Evolutionary conservation across 108 stramenopile genomes (phyloP), one percentile per base, ranked within the genome.

Genomic region (Phaeodactylum tricornutum): DNA sequence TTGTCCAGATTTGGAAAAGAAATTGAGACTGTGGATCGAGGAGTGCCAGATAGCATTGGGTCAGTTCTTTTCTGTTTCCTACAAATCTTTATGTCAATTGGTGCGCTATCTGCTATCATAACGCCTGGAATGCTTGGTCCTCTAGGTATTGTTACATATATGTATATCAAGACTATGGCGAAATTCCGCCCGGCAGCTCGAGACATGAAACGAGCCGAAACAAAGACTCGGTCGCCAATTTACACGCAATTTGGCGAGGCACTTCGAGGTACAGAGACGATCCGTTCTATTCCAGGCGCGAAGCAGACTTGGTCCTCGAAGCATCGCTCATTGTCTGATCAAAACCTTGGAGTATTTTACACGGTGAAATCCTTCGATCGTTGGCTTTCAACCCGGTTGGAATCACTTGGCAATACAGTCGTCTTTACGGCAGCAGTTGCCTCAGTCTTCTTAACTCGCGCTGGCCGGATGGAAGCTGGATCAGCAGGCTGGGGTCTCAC

Each of bases 161-260:
- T 87, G 2, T 87, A 89, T 42, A 36, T 51, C 4, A 67, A 66
- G 29, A 55, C 74, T 5, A 79, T 81, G 72, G 37, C 39, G 1
- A 49, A 60, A 23, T 93, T 87, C 57, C 59, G 92, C 19, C 69
- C 77, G 3, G 78, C 80, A 0, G 81, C 86, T 22, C 68, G 88
- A 15, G 82, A 90, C 47, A 55, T 88, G 70, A 90, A 92, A 64
- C 76, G 91, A 21, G 61, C 62, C 5, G 96, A 98, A 55, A 59
- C 87, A 11, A 79, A 81, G 28, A 81, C 75, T 4, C 49, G 93
- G 44, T 87, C 89, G 9, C 97, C 97, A 1, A 85, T 98, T 19
- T 95, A 92, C 61, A 89, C 88, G 25, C 93, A 96, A 56, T 96
- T 98, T 59, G 50, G 77, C 2, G 95, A 98, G 67, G 87, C 93